Conservation (phyloP, 805 yeast genomes). For the Ogataea ramenticola region DNA sequence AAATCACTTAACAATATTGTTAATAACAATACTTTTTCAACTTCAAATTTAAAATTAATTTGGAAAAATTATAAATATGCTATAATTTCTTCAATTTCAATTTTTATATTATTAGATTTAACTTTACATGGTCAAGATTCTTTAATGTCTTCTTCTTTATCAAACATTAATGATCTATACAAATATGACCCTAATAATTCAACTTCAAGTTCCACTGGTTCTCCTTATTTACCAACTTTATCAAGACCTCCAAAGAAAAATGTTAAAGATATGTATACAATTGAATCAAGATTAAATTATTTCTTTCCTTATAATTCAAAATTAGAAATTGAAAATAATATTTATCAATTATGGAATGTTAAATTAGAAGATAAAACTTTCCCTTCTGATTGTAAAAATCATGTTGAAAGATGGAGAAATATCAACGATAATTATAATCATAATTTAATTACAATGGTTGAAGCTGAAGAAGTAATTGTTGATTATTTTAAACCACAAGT, state of each 20-base stretch:
- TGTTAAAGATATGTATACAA: slow-evolving; percentile 21
- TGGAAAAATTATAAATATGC: slow-evolving; percentile 2
- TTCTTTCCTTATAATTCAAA: slow-evolving; percentile 21
- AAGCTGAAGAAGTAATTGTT: slow-evolving; percentile 9
- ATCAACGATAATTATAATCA: slow-evolving; percentile 23
- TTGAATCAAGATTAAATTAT: slow-evolving; percentile 20
- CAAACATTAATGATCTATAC: not conserved
- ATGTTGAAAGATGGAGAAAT: slow-evolving; percentile 27
- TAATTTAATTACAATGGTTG: slow-evolving; percentile 12
- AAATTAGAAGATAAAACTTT: slow-evolving; percentile 13
- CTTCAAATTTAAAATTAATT: not conserved
- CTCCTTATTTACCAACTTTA: slow-evolving; percentile 1
- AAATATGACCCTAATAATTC: not conserved
- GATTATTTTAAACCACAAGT: slow-evolving; percentile 17
- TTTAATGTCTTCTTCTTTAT: not conserved
- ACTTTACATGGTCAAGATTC: slow-evolving; percentile 1
- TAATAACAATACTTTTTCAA: not conserved
- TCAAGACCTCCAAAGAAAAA: slow-evolving; percentile 18
- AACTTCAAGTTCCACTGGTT: not conserved
- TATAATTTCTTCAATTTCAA: not conserved
- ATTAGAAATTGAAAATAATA: slow-evolving; percentile 22
- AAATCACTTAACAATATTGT: not conserved
- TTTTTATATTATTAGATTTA: slow-evolving; percentile 1
- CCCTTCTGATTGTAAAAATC: slow-evolving; percentile 22
- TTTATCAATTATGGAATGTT: slow-evolving; percentile 24